Conservation (phyloP, 2,329 filamentous ascomycete genomes). For the Coniochaeta sp. region DNA sequence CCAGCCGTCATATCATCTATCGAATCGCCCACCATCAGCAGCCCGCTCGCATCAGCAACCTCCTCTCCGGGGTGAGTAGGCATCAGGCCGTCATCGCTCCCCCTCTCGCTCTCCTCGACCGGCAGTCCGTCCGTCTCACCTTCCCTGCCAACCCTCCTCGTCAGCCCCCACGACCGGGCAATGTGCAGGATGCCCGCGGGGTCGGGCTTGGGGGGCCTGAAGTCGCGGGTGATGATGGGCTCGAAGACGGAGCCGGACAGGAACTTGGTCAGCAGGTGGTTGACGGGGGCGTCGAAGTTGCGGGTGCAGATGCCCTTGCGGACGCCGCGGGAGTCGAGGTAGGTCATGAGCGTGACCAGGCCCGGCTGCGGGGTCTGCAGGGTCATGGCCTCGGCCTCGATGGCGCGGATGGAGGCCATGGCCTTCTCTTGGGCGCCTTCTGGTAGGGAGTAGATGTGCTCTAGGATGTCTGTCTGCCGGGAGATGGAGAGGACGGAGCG, state of each 20-base stretch:
- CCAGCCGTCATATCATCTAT: constrained; percentile 93
- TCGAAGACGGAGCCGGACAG: constrained; percentile 59
- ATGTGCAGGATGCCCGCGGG: constrained; percentile 86
- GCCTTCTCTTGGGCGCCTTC: constrained; percentile 51
- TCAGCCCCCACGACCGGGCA: constrained; percentile 66
- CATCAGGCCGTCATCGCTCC: constrained; percentile 10
- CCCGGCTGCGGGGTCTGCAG: constrained; percentile 77
- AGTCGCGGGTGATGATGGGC: constrained; percentile 80
- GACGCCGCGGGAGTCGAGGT: constrained; percentile 60
- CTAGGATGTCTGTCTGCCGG: constrained; percentile 73
- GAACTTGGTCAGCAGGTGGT: constrained; percentile 68
- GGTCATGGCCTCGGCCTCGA: constrained; percentile 77
- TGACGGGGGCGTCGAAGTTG: constrained; percentile 80
- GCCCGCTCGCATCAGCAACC: constrained; percentile 33
- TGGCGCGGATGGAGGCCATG: constrained; percentile 64
- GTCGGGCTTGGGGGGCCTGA: constrained; percentile 75
- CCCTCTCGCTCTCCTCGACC: constrained; percentile 13
- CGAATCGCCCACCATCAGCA: constrained; percentile 68
- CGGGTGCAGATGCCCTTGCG: constrained; percentile 85
- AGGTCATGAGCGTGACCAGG: constrained; percentile 69
- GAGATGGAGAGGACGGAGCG: constrained; percentile 64
- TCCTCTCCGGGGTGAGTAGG: constrained; percentile 9
- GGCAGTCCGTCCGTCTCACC: constrained; percentile 7
- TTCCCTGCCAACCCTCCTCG: constrained; percentile 10
- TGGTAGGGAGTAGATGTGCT: constrained; percentile 74